A percentile compares a stretch with the other conserved stretches of the same genome.
phyloP scores from a whole-genome alignment of 2,329 filamentous ascomycete species.

The Capronia coronata region DNA sequence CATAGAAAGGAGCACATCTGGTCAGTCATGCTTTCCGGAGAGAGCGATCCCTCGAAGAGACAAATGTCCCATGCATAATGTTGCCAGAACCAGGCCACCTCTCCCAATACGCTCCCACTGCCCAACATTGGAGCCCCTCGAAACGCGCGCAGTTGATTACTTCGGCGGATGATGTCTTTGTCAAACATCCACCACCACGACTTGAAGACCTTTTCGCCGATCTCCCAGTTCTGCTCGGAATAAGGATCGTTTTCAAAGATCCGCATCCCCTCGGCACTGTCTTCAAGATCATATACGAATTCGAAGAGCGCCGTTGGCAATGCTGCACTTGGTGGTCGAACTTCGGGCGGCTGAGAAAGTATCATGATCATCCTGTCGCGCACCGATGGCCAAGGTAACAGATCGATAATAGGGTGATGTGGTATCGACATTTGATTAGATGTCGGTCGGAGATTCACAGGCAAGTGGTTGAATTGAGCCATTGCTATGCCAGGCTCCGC shows the following conservation, averaged over 20 bases:
- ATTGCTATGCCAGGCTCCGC: constrained; percentile 21
- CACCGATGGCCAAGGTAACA: constrained; percentile 53
- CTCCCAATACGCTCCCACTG: constrained; percentile 17
- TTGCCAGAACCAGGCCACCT: constrained; percentile 17
- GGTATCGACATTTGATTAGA: constrained; percentile 44
- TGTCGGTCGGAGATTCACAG: constrained; percentile 47
- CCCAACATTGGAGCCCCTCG: constrained; percentile 38
- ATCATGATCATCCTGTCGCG: constrained; percentile 50
- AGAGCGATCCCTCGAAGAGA: too few species aligned
- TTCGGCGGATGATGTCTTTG: constrained; percentile 46
- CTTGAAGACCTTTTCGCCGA: constrained; percentile 53
- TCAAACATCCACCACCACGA: constrained; percentile 59
- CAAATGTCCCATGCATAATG: too few species aligned
- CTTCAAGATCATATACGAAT: constrained; percentile 54
- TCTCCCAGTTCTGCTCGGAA: constrained; percentile 48
- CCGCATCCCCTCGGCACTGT: constrained; percentile 46
- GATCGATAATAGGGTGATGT: constrained; percentile 53
- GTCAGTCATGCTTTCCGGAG: too few species aligned
- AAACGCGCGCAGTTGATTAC: constrained; percentile 47
- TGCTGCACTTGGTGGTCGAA: constrained; percentile 45
- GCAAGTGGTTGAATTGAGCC: constrained; percentile 39
- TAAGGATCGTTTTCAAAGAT: constrained; percentile 49
- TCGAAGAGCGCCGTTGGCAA: constrained; percentile 46
- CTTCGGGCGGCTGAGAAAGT: constrained; percentile 44
- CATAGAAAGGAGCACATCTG: too few species aligned